Evolutionary conservation across 2,329 filamentous ascomycete genomes (phyloP).

Genomic region (Ophiostoma populinum): DNA sequence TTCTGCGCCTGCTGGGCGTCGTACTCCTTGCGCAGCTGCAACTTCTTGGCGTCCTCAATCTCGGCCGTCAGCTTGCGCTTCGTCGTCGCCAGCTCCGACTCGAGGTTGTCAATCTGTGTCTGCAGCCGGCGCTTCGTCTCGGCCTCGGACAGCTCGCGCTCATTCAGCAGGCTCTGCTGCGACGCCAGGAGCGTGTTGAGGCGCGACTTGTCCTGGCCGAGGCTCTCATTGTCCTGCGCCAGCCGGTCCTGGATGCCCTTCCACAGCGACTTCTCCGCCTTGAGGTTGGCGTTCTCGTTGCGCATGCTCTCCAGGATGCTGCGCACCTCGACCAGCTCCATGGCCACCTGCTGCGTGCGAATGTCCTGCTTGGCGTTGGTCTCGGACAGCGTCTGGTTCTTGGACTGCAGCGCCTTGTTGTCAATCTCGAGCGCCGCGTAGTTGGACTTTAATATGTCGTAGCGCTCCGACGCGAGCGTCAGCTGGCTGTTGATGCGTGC

Average conservation of each 20-base stretch:
- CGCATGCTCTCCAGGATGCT: conserved; percentile 72
- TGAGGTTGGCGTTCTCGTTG: conserved; percentile 80
- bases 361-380: conserved; percentile 79
- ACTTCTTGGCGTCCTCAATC: conserved; percentile 67
- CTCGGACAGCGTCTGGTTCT: conserved; percentile 60
- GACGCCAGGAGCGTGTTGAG: conserved; percentile 70
- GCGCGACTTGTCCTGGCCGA: conserved; percentile 69
- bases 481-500: conserved; percentile 67
- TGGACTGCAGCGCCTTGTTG: conserved; percentile 72
- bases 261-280: conserved; percentile 88
- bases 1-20: conserved; percentile 79
- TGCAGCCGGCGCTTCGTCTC: conserved; percentile 71
- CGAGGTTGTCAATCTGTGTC: conserved; percentile 57
- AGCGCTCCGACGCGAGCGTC: conserved; percentile 64
- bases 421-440: conserved; percentile 70
- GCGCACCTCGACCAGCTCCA: conserved; percentile 78
- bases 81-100: conserved; percentile 57
- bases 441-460: conserved; percentile 79
- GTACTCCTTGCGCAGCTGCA: conserved; percentile 71
- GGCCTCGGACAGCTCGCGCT: conserved; percentile 69
- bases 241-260: conserved; percentile 83
- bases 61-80: conserved; percentile 77
- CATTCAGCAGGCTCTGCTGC: conserved; percentile 78
- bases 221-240: conserved; percentile 68
- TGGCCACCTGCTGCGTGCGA: conserved; percentile 75